Base-by-base conservation (phyloP, 768 basidiomycete genomes). In the Butyriboletus loyo region DNA sequence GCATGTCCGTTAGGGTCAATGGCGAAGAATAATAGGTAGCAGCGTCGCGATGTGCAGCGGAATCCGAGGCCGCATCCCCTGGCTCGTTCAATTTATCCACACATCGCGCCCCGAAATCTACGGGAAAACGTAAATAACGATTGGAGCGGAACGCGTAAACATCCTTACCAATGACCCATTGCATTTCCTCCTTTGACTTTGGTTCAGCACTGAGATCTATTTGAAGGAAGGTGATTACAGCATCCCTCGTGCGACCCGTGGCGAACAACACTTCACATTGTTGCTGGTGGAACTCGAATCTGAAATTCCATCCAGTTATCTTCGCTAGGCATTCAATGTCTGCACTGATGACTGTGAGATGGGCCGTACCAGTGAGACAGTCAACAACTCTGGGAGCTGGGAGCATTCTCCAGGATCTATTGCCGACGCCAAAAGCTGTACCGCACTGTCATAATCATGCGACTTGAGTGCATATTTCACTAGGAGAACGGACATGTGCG, bases 301-400 rank as follows among this genome's bases (percentile, higher is more conserved):
- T 45, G 10, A 60, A 60, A 36, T 53, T 41, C 59, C 59, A 60
- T 10, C 59, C 59, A 17, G 59, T 47, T 22, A 60, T 52, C 59
- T 60, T 56, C 9, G 11, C 25, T 15, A 21, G 1, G 3, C 8
- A 32, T 14, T 60, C 22, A 60, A 22, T 19, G 43, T 9, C 11
- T 27, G 27, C 19, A 30, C 34, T 5, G 8, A 46, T 25, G 27
- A 36, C 28, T n/a, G 3, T 19, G 17, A 30, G 30, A 39, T 9
- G 8, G 22, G 1, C 15, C 58, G 6, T 41, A 60, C 58, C 58
- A 60, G 22, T 1, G 58, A 60, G 28, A 60, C 11, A 5, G 58
- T 60, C 50, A 56, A 3, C 27, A 60, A 36, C 47, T 59, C 58
- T 4, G 54, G 42, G 17, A 37, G 38, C 5, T 50, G 50, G 24